Evolutionary conservation across 2,329 filamentous ascomycete species (phyloP), one percentile per base, ranked within the genome.

Genomic region (Ophiobolus disseminans): DNA sequence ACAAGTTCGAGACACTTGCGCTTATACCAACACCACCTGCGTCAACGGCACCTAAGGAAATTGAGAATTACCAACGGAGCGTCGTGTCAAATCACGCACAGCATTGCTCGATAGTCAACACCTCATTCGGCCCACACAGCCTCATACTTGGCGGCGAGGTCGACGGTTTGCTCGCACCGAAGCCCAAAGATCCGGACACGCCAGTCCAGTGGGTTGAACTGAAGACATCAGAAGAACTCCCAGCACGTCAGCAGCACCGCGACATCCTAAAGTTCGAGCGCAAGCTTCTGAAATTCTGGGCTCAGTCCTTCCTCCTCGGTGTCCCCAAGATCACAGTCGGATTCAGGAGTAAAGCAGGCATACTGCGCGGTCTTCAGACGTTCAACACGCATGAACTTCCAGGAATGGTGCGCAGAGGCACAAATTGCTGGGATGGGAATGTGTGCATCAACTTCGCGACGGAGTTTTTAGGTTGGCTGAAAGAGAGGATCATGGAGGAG

Each of bases 281-380:
- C 39, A 97, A 97, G 71, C 81, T 97, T 45, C 83, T 96, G 74
- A 95, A 95, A 66, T 96, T 93, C 75, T 99, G 94, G 94, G 90
- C 93, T 11, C 94, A 97, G 73, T 96, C 90, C 0, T 99, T 96
- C 68, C 80, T 99, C 2, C 86, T 99, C 2, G 93, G 93, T 31
- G 92, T 97, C 1, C 91, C 91, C 0, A 94, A 87, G 59, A 90
- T 99, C 57, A 85, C 97, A 36, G 89, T 99, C 22, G 94, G 94
- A 1, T 97, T 94, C 70, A 86, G 94, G 38, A 86, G 83, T 25
- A 84, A 81, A 46, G 68, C 86, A 45, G 93, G 94, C 6, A 82
- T 90, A 43, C 78, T 99, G 17, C 80, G 81, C 38, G 80, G 83
- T 10, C 69, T 95, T 10, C 84, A 96, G 69, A 90, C 96, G 66